Conservation (phyloP, 371 early-diverging fungal species). For the Globomyces sp. region DNA sequence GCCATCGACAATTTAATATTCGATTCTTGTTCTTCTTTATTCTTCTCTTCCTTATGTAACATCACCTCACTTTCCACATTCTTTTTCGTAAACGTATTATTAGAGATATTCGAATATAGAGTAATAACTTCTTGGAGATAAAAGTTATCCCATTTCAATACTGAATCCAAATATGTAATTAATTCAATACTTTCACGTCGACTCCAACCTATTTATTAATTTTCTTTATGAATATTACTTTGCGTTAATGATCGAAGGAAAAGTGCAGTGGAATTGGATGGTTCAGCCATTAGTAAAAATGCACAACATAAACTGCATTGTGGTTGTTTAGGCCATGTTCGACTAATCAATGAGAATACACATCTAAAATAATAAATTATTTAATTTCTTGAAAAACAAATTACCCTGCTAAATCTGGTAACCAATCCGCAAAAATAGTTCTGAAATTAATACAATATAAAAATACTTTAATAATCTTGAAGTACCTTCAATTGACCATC, state of each 20-base stretch:
- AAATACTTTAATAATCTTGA: conserved; percentile 19
- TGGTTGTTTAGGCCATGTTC: conserved; percentile 26
- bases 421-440: conserved; percentile 38
- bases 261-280: conserved; percentile 25
- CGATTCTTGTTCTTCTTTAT: neutral
- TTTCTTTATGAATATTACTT: neutral
- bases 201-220: conserved; percentile 17
- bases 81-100: neutral
- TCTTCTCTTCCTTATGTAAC: neutral
- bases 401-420: conserved; percentile 37
- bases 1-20: neutral
- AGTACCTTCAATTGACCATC: conserved; percentile 34
- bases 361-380: conserved; percentile 20
- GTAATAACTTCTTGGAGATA: conserved; percentile 18
- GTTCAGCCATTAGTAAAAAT: conserved; percentile 35
- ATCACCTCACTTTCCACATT: neutral
- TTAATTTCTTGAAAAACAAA: neutral
- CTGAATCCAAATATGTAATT: conserved; percentile 31
- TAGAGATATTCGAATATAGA: conserved; percentile 2
- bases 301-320: conserved; percentile 35
- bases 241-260: conserved; percentile 30
- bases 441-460: neutral
- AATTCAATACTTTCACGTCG: conserved; percentile 23
- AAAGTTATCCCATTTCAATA: conserved; percentile 10
- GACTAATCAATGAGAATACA: conserved; percentile 24